phyloP scores from a whole-genome alignment of 768 basidiomycete species.

The Hysterangium stoloniferum region DNA sequence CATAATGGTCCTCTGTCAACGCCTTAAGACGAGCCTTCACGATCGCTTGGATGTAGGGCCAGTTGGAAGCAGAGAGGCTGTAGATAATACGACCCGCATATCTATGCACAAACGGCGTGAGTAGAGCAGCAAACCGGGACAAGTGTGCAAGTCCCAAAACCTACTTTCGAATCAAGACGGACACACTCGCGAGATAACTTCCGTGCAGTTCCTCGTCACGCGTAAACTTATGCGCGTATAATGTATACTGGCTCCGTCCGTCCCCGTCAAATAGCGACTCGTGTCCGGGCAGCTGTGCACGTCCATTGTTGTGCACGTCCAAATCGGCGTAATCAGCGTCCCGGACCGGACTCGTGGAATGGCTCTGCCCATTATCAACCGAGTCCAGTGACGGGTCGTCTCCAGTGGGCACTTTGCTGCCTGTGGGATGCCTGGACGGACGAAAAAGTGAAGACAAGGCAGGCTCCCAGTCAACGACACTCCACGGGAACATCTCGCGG shows the following conservation, averaged over 20 bases:
- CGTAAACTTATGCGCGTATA: constrained; percentile 5
- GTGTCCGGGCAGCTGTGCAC: neutral
- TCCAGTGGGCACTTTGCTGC: no score
- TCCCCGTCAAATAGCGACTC: neutral
- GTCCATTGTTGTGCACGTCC: no score
- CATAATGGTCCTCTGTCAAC: no score
- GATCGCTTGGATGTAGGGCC: neutral
- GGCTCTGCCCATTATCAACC: no score
- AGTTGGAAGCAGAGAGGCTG: constrained; percentile 8
- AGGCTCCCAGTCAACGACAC: neutral
- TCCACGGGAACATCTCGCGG: neutral
- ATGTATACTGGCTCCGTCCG: neutral
- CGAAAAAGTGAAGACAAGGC: no score
- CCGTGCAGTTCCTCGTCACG: constrained; percentile 5
- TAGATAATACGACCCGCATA: constrained; percentile 3
- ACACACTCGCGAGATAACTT: constrained; percentile 2
- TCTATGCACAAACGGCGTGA: neutral
- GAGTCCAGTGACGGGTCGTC: no score
- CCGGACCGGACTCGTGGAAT: no score
- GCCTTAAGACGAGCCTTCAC: neutral
- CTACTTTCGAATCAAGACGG: neutral
- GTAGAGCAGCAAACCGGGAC: no score
- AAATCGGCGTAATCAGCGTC: no score
- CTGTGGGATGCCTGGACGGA: no score
- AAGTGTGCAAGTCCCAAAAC: no score